Percentiles rank a stretch among this genome's conserved stretches.
Evolutionary conservation across 129 eudicot species (phyloP).

Genomic region (Ambrosia trifida): DNA sequence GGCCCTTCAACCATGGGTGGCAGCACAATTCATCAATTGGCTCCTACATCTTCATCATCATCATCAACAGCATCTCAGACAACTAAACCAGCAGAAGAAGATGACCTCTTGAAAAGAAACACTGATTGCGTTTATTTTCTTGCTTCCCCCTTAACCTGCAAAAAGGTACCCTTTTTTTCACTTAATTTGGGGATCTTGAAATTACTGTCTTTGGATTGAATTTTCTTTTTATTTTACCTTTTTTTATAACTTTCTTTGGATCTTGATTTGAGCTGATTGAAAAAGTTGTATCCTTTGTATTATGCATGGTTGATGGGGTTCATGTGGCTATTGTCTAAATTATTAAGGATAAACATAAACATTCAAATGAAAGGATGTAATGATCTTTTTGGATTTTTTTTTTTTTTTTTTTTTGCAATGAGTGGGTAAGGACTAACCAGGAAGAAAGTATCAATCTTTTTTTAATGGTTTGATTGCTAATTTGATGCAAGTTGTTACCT

Average conservation of each 20-base stretch:
- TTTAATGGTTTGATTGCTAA: conserved; percentile 5
- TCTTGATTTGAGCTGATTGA: conserved; percentile 20
- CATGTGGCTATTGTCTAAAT: background rate
- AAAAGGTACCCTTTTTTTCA: conserved; percentile 51
- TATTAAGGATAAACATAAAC: background rate
- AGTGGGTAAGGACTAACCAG: conserved; percentile 6
- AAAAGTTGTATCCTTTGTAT: background rate
- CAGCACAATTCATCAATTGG: conserved; percentile 27
- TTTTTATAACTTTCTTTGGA: background rate
- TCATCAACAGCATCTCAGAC: conserved; percentile 24
- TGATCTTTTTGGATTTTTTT: no score
- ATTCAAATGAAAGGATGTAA: background rate
- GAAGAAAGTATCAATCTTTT: conserved; percentile 6
- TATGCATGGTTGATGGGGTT: conserved; percentile 12
- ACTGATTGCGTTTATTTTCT: conserved; percentile 97
- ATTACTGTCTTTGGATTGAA: conserved; percentile 6
- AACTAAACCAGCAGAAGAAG: conserved; percentile 45
- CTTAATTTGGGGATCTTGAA: conserved; percentile 25
- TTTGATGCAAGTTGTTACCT: conserved; percentile 20
- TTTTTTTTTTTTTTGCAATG: background rate
- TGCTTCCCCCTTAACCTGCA: conserved; percentile 96
- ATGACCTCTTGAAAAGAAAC: conserved; percentile 73
- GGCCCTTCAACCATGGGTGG: conserved; percentile 38
- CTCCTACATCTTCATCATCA: conserved; percentile 23
- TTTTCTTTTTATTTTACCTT: background rate